Conservation (phyloP, 2,329 filamentous ascomycete species). For the Ophiostoma sp. region DNA sequence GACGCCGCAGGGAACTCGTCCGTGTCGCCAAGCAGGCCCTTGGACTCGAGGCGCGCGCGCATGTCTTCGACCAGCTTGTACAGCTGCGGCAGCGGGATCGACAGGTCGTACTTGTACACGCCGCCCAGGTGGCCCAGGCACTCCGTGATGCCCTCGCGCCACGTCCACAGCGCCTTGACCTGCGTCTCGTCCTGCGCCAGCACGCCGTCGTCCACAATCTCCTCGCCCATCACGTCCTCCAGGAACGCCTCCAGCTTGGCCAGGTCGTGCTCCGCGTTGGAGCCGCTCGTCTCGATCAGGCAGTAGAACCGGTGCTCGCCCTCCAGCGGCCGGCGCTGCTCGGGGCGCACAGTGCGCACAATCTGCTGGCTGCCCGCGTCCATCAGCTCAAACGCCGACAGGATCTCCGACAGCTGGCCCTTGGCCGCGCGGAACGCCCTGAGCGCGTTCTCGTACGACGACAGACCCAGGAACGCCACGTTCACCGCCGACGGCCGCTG, state of each 20-base stretch:
- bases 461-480: constrained; percentile 87
- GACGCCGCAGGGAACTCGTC: constrained; percentile 74
- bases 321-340: constrained; percentile 75
- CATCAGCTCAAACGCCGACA: constrained; percentile 98
- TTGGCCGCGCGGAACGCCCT: constrained; percentile 85
- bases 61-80: constrained; percentile 87
- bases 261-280: constrained; percentile 86
- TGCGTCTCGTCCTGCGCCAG: constrained; percentile 93
- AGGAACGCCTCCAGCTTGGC: constrained; percentile 88
- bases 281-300: constrained; percentile 91
- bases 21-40: constrained; percentile 71
- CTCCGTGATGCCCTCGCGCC: constrained; percentile 91
- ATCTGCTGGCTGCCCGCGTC: constrained; percentile 76
- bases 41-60: constrained; percentile 62
- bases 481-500: constrained; percentile 84
- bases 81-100: constrained; percentile 81
- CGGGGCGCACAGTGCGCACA: constrained; percentile 64
- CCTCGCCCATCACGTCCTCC: constrained; percentile 79
- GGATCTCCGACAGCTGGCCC: constrained; percentile 82
- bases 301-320: constrained; percentile 90
- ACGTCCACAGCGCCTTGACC: constrained; percentile 76
- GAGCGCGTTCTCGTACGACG: constrained; percentile 85
- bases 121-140: constrained; percentile 84
- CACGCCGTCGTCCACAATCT: constrained; percentile 83
- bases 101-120: constrained; percentile 98